Evolutionary conservation across 345 rosid genomes (phyloP).

Genomic region (Eutrema yunnanense): DNA sequence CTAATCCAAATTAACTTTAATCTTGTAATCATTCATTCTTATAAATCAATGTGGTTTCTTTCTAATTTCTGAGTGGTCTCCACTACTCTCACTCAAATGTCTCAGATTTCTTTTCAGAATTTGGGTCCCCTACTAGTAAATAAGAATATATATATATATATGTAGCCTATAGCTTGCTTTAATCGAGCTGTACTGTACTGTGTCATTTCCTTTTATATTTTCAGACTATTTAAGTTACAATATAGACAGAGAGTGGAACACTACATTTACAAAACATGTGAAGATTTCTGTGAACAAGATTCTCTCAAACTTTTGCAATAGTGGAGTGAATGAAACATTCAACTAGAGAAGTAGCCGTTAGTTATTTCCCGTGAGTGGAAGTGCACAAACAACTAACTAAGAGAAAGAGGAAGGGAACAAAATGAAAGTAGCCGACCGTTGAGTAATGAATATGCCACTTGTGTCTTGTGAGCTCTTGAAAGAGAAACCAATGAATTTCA

Average conservation of each 20-base stretch:
- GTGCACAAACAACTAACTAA: neutral
- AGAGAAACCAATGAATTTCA: neutral
- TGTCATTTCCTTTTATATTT: neutral
- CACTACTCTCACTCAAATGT: conserved; percentile 21
- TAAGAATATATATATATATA: neutral
- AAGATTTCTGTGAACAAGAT: conserved; percentile 18
- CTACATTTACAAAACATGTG: neutral
- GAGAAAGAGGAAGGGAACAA: neutral
- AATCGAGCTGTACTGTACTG: conserved; percentile 8
- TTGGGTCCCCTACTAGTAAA: conserved; percentile 7
- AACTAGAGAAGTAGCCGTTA: conserved; percentile 16
- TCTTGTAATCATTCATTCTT: conserved; percentile 20
- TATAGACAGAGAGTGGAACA: neutral
- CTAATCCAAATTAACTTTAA: conserved; percentile 19
- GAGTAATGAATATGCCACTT: conserved; percentile 14
- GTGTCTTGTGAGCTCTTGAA: neutral
- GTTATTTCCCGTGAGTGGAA: neutral
- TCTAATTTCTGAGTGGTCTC: conserved; percentile 15
- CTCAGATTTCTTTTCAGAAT: conserved; percentile 7
- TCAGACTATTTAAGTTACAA: neutral
- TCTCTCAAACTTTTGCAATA: conserved; percentile 4
- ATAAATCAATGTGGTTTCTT: neutral
- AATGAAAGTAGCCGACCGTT: conserved; percentile 2
- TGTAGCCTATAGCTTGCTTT: conserved; percentile 2
- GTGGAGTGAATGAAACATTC: neutral